Conservation (phyloP, 78 protist genomes). For the Dictyostelium intermedium region DNA sequence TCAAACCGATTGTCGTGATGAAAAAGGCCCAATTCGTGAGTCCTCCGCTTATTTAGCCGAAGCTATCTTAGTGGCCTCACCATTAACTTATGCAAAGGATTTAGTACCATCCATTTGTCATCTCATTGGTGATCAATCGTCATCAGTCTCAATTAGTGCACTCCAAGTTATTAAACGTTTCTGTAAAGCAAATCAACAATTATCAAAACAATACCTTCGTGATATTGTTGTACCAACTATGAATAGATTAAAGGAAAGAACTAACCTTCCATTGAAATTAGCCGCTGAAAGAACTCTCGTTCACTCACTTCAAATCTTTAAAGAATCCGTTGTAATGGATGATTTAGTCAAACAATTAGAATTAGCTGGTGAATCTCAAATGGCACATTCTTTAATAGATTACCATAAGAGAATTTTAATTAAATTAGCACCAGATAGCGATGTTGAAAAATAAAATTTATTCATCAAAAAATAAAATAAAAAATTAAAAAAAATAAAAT, state of each 20-base stretch:
- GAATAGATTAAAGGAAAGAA: constrained; percentile 73
- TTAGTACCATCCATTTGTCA: constrained; percentile 29
- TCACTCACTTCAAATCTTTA: constrained; percentile 70
- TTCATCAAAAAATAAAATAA: background rate
- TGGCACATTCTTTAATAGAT: constrained; percentile 15
- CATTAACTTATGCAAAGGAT: background rate
- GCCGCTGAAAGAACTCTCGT: constrained; percentile 71
- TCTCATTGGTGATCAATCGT: constrained; percentile 39
- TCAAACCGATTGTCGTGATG: constrained; percentile 62
- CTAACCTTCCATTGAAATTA: constrained; percentile 69
- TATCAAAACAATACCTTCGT: constrained; percentile 26
- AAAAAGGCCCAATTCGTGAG: constrained; percentile 73
- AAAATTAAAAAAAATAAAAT: background rate
- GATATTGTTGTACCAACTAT: constrained; percentile 71
- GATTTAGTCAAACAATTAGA: constrained; percentile 19
- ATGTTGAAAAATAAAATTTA: constrained; percentile 33
- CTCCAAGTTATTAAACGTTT: constrained; percentile 62
- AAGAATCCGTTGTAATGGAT: constrained; percentile 57
- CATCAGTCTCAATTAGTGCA: constrained; percentile 61
- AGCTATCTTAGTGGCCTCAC: background rate
- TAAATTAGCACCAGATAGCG: constrained; percentile 72
- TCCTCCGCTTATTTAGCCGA: constrained; percentile 50
- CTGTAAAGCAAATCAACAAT: constrained; percentile 34
- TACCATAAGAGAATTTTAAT: constrained; percentile 67
- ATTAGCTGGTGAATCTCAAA: background rate